These are phyloP conservation scores for Fagus sylvatica DNA, from an alignment of 306 rosid species.

Conservation along the genomic window DNA sequence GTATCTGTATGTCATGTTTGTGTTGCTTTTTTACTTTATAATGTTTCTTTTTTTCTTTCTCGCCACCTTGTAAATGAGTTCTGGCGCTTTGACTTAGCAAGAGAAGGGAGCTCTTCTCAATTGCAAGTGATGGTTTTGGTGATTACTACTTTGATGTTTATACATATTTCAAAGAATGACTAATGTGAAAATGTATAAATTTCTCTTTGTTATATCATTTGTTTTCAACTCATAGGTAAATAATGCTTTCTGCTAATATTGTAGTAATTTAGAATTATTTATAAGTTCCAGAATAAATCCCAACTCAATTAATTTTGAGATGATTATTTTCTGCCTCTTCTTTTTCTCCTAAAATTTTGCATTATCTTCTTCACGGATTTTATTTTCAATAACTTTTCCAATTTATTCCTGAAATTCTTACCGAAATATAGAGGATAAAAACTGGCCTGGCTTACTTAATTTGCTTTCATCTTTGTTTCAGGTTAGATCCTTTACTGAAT, in stretches of 20 bases:
- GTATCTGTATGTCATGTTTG: slow-evolving; percentile 48
- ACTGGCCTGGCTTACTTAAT: background rate
- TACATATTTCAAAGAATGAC: slow-evolving; percentile 21
- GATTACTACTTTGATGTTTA: slow-evolving; percentile 33
- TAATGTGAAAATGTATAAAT: slow-evolving; percentile 5
- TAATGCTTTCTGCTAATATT: background rate
- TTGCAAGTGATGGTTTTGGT: slow-evolving; percentile 39
- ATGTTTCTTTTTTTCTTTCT: slow-evolving; percentile 25
- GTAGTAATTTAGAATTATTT: background rate
- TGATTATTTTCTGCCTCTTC: background rate
- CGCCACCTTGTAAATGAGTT: slow-evolving; percentile 47
- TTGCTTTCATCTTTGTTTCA: background rate
- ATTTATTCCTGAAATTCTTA: background rate
- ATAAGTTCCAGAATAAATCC: background rate
- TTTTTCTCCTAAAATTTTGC: background rate
- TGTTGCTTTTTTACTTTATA: slow-evolving; percentile 32
- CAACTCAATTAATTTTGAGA: background rate
- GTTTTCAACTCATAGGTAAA: background rate
- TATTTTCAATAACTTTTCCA: background rate
- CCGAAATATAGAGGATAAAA: background rate
- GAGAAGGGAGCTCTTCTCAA: slow-evolving; percentile 39
- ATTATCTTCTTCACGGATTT: background rate
- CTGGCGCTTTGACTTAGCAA: slow-evolving; percentile 26
- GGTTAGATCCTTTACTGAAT: background rate
- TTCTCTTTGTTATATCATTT: background rate